Conservation (phyloP, 192 early-diverging fungal genomes). For the Backusella australiensis region DNA sequence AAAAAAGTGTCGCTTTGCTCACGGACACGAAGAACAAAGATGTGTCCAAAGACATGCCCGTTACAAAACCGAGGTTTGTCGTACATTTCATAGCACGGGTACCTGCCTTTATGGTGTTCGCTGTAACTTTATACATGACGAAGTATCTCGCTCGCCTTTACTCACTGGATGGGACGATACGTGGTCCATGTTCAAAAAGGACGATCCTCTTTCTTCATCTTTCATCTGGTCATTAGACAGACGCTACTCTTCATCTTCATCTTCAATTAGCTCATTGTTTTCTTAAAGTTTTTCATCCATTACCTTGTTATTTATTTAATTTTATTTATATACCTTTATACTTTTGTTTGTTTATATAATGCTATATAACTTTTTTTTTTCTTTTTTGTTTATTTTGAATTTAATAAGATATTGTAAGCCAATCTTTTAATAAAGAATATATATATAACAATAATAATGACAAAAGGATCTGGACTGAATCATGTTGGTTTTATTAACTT, state of each 20-base stretch:
- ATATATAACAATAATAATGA: not conserved
- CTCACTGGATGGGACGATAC: not conserved
- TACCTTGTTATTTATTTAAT: not conserved
- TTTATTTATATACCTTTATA: not conserved
- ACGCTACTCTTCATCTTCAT: conserved; percentile 14
- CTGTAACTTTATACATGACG: conserved; percentile 90
- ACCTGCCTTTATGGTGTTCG: conserved; percentile 92
- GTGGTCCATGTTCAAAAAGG: not conserved
- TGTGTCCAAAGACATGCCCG: conserved; percentile 82
- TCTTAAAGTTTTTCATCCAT: not conserved
- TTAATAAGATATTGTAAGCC: not conserved
- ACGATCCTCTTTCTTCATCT: not conserved
- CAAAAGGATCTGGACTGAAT: not conserved
- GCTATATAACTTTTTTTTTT: not conserved
- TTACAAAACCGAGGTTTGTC: conserved; percentile 96
- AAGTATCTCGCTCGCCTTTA: conserved; percentile 3
- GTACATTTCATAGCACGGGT: conserved; percentile 84
- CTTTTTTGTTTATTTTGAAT: not conserved
- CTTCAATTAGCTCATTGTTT: conserved; percentile 2
- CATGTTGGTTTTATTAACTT: no score
- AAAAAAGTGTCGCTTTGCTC: conserved; percentile 93
- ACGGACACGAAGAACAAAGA: conserved; percentile 75
- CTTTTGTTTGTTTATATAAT: not conserved
- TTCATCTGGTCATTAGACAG: conserved; percentile 5
- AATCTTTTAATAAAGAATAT: not conserved